Percentiles rank a stretch among this genome's conserved stretches.
Evolutionary conservation across 2,329 filamentous ascomycete species (phyloP).

Genomic region (Paracoccidioides brasiliensis): DNA sequence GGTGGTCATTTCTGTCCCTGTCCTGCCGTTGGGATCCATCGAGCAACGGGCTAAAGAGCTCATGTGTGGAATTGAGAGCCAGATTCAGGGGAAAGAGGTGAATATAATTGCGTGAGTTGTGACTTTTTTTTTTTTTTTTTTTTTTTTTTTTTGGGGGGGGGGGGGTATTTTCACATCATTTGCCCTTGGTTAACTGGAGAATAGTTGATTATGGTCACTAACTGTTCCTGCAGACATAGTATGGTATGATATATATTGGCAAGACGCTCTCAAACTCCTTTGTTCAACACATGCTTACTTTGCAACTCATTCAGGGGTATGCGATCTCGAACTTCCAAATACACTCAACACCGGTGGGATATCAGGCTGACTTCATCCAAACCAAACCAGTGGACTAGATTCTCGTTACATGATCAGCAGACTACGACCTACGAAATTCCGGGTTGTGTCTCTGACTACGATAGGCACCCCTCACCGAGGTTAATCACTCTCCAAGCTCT

Average conservation of each 20-base stretch:
- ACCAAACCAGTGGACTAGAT: slow-evolving; percentile 42
- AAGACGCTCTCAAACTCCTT: not conserved
- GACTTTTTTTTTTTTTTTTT: not conserved
- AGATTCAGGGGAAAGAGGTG: slow-evolving; percentile 44
- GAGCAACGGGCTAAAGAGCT: slow-evolving; percentile 44
- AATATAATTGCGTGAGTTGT: slow-evolving; percentile 48
- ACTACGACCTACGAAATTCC: slow-evolving; percentile 50
- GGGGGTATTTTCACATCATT: no score
- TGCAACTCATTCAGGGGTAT: slow-evolving; percentile 3
- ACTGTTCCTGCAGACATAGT: slow-evolving; percentile 27
- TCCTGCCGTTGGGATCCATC: slow-evolving; percentile 47
- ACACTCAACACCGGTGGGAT: not conserved
- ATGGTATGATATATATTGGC: slow-evolving; percentile 27
- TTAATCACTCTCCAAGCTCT: slow-evolving; percentile 10
- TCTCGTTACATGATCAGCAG: slow-evolving; percentile 51
- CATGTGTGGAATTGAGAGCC: slow-evolving; percentile 39
- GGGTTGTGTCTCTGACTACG: slow-evolving; percentile 57
- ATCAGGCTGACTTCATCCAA: not conserved
- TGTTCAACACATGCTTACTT: not conserved
- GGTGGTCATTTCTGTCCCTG: slow-evolving; percentile 48
- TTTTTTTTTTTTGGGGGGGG: not conserved
- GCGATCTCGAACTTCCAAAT: not conserved
- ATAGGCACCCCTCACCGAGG: slow-evolving; percentile 49
- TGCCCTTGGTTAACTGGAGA: not conserved
- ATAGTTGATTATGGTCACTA: slow-evolving; percentile 5